Percentiles rank a stretch among this genome's conserved stretches.
Evolutionary conservation across 2,329 filamentous ascomycete species (phyloP).

Genomic region (Byssochlamys sp.): DNA sequence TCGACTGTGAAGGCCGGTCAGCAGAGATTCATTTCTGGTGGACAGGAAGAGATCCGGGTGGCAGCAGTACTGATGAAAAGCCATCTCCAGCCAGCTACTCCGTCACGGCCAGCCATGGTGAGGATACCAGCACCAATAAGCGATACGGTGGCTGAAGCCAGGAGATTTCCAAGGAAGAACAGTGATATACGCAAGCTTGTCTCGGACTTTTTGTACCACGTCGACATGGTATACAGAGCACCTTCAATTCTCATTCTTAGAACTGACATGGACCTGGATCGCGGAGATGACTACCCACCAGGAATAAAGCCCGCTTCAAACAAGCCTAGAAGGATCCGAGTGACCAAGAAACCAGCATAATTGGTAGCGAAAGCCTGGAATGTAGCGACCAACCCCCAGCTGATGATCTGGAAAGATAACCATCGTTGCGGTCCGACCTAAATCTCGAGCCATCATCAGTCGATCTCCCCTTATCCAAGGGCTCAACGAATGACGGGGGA

Average conservation of each 20-base stretch:
- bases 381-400: slow-evolving; percentile 45
- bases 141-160: slow-evolving; percentile 37
- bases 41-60: not conserved
- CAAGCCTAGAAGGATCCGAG: slow-evolving; percentile 45
- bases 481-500: not conserved
- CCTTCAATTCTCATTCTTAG: slow-evolving; percentile 8
- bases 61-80: slow-evolving; percentile 33
- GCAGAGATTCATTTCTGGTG: not conserved
- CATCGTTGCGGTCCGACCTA: slow-evolving; percentile 46
- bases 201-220: slow-evolving; percentile 47
- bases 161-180: slow-evolving; percentile 49
- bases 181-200: slow-evolving; percentile 45
- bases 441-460: slow-evolving; percentile 4
- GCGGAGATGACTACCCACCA: slow-evolving; percentile 23
- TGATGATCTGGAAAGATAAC: slow-evolving; percentile 46
- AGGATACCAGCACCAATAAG: slow-evolving; percentile 34
- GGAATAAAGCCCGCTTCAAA: slow-evolving; percentile 50
- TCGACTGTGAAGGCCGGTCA: slow-evolving; percentile 30
- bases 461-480: not conserved
- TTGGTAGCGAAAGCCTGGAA: slow-evolving; percentile 46
- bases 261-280: not conserved
- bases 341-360: slow-evolving; percentile 41
- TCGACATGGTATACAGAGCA: slow-evolving; percentile 39
- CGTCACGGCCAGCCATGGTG: slow-evolving; percentile 40
- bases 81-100: slow-evolving; percentile 49